Evolutionary conservation across 2,329 filamentous ascomycete genomes (phyloP).

Genomic region (Ambrosiella cleistominuta): DNA sequence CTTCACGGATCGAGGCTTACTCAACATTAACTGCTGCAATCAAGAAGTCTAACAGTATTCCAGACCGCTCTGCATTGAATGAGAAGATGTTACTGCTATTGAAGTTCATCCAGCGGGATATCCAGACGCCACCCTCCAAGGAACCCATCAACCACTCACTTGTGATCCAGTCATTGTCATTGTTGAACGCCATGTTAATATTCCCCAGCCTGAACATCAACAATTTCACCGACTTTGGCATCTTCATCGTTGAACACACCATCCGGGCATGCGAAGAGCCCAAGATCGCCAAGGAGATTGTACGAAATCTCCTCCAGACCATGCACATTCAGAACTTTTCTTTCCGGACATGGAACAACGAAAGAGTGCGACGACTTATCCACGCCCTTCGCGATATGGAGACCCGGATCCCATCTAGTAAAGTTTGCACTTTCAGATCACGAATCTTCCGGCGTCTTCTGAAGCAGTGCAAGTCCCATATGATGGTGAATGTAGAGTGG

Average conservation of each 20-base stretch:
- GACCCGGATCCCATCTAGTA: slow-evolving; percentile 59
- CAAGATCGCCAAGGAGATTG: slow-evolving; percentile 54
- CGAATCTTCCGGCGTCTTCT: slow-evolving; percentile 64
- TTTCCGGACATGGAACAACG: slow-evolving; percentile 51
- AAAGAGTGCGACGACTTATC: slow-evolving; percentile 55
- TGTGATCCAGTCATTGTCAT: slow-evolving; percentile 56
- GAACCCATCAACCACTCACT: slow-evolving; percentile 49
- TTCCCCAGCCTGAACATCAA: slow-evolving; percentile 52
- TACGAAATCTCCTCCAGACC: slow-evolving; percentile 64
- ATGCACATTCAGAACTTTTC: slow-evolving; percentile 67
- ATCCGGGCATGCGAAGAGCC: slow-evolving; percentile 55
- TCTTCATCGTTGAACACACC: slow-evolving; percentile 65
- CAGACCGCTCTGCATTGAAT: slow-evolving; percentile 53
- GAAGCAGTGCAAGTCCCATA: slow-evolving; percentile 49
- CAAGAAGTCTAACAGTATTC: slow-evolving; percentile 66
- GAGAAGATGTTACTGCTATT: slow-evolving; percentile 61
- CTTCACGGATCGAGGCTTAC: slow-evolving; percentile 70
- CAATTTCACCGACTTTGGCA: slow-evolving; percentile 60
- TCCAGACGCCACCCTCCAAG: slow-evolving; percentile 41
- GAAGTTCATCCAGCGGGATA: slow-evolving; percentile 71
- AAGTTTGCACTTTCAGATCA: slow-evolving; percentile 59
- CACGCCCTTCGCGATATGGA: slow-evolving; percentile 54
- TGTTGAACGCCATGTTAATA: slow-evolving; percentile 62
- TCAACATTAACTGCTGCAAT: slow-evolving; percentile 58
- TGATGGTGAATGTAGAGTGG: slow-evolving; percentile 62